Conservation (phyloP, 106 monocot species). For the Apostasia shenzhenica region DNA sequence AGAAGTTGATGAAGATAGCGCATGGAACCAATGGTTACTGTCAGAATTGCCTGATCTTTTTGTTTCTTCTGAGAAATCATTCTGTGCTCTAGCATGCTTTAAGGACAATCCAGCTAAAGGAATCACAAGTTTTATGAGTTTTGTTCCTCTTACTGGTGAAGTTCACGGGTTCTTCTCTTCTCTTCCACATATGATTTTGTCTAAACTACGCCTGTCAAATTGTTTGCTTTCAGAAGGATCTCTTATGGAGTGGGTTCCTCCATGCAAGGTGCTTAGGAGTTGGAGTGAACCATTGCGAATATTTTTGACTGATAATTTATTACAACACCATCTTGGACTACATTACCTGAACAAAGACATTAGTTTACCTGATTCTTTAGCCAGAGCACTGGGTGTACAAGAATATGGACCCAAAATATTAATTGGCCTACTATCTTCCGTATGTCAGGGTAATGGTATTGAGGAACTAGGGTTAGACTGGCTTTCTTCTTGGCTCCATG, state of each 20-base stretch:
- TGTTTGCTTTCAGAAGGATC: constrained; percentile 46
- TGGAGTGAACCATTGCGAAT: constrained; percentile 36
- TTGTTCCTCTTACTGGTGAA: constrained; percentile 53
- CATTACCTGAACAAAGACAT: constrained; percentile 44
- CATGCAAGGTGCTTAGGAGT: constrained; percentile 41
- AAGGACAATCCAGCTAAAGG: constrained; percentile 37
- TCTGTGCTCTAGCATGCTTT: constrained; percentile 51
- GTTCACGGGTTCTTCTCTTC: constrained; percentile 63
- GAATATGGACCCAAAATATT: constrained; percentile 51
- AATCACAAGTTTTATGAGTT: constrained; percentile 49
- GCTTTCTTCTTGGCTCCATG: constrained; percentile 42
- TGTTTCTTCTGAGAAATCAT: constrained; percentile 41
- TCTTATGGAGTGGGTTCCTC: constrained; percentile 42
- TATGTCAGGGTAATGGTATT: constrained; percentile 26
- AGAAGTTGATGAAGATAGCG: constrained; percentile 65
- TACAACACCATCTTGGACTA: constrained; percentile 51
- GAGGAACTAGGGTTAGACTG: constrained; percentile 31
- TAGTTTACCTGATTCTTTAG: constrained; percentile 36
- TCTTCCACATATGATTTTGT: constrained; percentile 54
- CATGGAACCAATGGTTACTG: constrained; percentile 70
- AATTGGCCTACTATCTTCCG: constrained; percentile 26
- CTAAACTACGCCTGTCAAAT: constrained; percentile 39
- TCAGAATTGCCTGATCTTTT: constrained; percentile 50
- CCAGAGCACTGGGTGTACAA: constrained; percentile 48
- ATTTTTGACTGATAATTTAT: constrained; percentile 38